Base-by-base conservation (phyloP, 2,329 filamentous ascomycete species). In the Trichoderma pleuroti region DNA sequence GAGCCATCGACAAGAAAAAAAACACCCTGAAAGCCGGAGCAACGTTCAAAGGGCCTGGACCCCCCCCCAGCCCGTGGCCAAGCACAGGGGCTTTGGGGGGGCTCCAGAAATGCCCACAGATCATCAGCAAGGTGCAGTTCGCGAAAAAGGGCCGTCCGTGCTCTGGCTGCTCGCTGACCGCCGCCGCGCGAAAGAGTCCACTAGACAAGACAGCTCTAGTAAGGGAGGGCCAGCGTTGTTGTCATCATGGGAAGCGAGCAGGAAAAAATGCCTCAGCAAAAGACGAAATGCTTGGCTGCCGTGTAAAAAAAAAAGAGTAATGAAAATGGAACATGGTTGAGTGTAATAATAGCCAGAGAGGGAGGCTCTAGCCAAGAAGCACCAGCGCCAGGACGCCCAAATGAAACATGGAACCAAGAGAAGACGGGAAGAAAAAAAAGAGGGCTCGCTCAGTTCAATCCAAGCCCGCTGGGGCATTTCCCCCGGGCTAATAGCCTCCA, bases 251-350 rank as follows among this genome's bases (percentile, higher is more conserved):
- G 63, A 57, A 39, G 63, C 46, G 49, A 66, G 63, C 30, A 16
- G 52, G 14, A n/a, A 28, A 66, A 66, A 66, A 66, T 66, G 63
- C 63, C 63, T 66, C 63, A 66, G 63, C 63, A 6, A 57, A 66
- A 16, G 16, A 18, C 46, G 18, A 14, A 39, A n/a, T 64, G 32
- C 61, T 52, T 52, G 61, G 61, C 61, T 64, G n/a, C n/a, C 46
- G 46, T 24, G 46, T 52, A 52, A n/a, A 52, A 14, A 52, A 49
- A 52, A 24, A 52, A 49, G 21, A 52, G 46, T 52, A 65, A 30
- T 39, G 62, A 21, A 54, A 49, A 49, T 21, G n/a, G 18, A 42
- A 42, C 18, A 42, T 42, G n/a, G n/a, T n/a, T n/a, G n/a, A 42
- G n/a, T 32, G 5, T 28, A 32, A 32, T 42, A 36, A 24, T 24